Evolutionary conservation across 805 yeast species (phyloP).

Genomic region (Pichia kluyveri): DNA sequence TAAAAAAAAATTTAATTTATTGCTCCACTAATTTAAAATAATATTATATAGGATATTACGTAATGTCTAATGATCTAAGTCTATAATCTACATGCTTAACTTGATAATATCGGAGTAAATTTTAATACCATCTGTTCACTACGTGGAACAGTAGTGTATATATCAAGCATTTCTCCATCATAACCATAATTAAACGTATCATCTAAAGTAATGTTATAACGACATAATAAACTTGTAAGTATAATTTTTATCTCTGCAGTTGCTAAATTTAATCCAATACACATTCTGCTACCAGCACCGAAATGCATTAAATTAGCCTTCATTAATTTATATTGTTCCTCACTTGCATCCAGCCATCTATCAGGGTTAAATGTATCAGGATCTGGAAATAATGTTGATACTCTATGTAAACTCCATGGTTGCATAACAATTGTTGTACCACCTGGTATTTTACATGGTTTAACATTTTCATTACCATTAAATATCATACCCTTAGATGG

Average conservation of each 20-base stretch:
- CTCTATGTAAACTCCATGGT: slow-evolving; percentile 58
- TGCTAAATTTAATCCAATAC: slow-evolving; percentile 64
- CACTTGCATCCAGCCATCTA: slow-evolving; percentile 45
- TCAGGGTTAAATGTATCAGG: slow-evolving; percentile 41
- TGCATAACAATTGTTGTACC: slow-evolving; percentile 54
- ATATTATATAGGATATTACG: not conserved
- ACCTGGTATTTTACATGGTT: slow-evolving; percentile 32
- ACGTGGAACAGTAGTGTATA: slow-evolving; percentile 24
- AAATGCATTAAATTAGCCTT: slow-evolving; percentile 53
- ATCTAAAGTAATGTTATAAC: slow-evolving; percentile 24
- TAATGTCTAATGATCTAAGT: no score
- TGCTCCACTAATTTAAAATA: not conserved
- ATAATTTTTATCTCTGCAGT: slow-evolving; percentile 54
- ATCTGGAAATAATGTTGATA: slow-evolving; percentile 37
- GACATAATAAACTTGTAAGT: slow-evolving; percentile 44
- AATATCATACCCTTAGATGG: slow-evolving; percentile 25
- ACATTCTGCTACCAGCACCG: slow-evolving; percentile 69
- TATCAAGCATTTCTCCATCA: slow-evolving; percentile 21
- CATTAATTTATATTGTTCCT: slow-evolving; percentile 34
- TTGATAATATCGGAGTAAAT: not conserved
- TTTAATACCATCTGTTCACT: slow-evolving; percentile 12
- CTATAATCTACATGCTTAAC: no score
- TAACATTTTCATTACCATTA: slow-evolving; percentile 20
- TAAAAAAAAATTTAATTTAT: no score
- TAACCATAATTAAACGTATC: slow-evolving; percentile 19